A percentile compares a stretch with the other conserved stretches of the same genome.
Conservation (phyloP, 1,139 yeast genomes). For the Scheffersomyces illinoinensis region DNA sequence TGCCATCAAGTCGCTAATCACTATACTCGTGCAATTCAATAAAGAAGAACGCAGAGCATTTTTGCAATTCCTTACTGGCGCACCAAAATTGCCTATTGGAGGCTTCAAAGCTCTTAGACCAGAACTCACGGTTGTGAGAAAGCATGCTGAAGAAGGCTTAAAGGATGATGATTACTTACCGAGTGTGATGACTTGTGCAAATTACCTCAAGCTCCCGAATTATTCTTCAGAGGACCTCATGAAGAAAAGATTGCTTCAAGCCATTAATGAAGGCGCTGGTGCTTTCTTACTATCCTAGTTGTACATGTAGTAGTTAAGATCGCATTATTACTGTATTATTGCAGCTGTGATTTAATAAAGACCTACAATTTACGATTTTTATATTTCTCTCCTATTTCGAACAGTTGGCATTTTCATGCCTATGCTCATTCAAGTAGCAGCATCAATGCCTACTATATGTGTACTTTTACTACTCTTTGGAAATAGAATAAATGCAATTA, state of each 20-base stretch:
- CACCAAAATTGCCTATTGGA: conserved; percentile 91
- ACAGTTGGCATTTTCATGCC: no score
- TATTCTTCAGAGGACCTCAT: conserved; percentile 66
- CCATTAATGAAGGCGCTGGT: conserved; percentile 86
- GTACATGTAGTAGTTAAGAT: neutral
- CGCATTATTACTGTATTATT: neutral
- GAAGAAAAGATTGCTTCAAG: conserved; percentile 59
- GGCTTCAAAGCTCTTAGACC: conserved; percentile 88
- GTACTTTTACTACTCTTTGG: neutral
- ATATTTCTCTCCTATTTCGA: neutral
- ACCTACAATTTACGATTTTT: neutral
- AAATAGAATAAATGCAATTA: no score
- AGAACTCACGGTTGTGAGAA: conserved; percentile 82
- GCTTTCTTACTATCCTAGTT: conserved; percentile 74
- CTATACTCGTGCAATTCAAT: conserved; percentile 57
- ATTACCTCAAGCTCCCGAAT: conserved; percentile 85
- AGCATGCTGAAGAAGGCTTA: conserved; percentile 66
- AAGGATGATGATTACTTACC: conserved; percentile 86
- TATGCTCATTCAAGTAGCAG: no score
- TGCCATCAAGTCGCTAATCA: conserved; percentile 59
- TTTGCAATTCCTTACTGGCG: conserved; percentile 87
- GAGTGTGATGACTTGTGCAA: conserved; percentile 98
- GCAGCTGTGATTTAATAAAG: neutral
- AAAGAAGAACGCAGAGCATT: conserved; percentile 65
- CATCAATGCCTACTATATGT: neutral